Evolutionary conservation across 140 eudicot species (phyloP).

Genomic region (Eryngium alpinum): DNA sequence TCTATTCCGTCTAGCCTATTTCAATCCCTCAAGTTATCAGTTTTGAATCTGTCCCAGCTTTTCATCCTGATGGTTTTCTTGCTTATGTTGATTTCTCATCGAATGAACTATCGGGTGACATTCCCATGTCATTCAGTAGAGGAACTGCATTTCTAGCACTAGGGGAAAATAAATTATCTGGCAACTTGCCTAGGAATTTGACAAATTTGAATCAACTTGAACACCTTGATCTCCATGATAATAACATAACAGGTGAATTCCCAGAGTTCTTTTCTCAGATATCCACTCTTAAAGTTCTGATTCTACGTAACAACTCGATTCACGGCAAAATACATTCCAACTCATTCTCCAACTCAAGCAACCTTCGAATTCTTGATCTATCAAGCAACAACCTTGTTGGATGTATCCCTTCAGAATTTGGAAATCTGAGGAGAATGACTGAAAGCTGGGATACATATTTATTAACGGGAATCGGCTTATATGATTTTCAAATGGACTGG

Average conservation of each 20-base stretch:
- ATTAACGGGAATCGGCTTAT: not conserved
- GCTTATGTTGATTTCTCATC: constrained; percentile 40
- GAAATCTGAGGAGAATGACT: constrained; percentile 37
- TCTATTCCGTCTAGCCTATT: constrained; percentile 42
- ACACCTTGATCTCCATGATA: constrained; percentile 58
- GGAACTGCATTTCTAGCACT: constrained; percentile 37
- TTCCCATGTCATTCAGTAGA: constrained; percentile 29
- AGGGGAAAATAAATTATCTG: constrained; percentile 40
- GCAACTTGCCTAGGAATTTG: constrained; percentile 38
- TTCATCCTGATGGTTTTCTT: constrained; percentile 32
- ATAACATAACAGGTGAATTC: constrained; percentile 35
- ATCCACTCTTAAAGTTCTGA: constrained; percentile 37
- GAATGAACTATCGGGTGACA: constrained; percentile 36
- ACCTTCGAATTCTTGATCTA: constrained; percentile 47
- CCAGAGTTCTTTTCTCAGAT: constrained; percentile 28
- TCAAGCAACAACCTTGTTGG: constrained; percentile 41
- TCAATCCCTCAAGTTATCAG: constrained; percentile 29
- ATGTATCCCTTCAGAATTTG: constrained; percentile 31
- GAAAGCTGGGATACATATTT: not conserved
- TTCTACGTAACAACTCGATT: constrained; percentile 41
- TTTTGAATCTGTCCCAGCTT: constrained; percentile 40
- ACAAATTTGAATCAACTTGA: constrained; percentile 31
- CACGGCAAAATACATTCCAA: constrained; percentile 38
- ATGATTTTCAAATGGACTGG: not conserved
- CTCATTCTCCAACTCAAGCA: constrained; percentile 27